These are phyloP conservation scores for Sporodiniella umbellata DNA, from an alignment of 371 early-diverging fungal species.

Conservation along the genomic window DNA sequence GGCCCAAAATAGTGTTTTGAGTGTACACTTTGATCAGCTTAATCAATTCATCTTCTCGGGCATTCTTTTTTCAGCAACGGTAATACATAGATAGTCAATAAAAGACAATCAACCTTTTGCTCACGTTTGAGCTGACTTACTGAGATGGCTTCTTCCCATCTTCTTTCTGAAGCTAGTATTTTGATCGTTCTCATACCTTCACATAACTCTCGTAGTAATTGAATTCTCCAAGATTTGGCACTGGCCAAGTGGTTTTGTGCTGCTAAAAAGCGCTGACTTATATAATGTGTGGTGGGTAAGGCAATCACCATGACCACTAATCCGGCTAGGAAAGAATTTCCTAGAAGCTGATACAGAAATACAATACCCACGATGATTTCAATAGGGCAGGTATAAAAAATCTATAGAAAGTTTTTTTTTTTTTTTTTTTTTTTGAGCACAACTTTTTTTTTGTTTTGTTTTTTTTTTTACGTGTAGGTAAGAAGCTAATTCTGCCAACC, in stretches of 20 bases:
- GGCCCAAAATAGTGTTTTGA: slow-evolving; percentile 52
- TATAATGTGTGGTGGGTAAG: slow-evolving; percentile 61
- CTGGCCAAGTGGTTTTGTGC: slow-evolving; percentile 54
- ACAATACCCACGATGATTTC: slow-evolving; percentile 59
- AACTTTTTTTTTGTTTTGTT: background rate
- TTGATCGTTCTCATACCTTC: slow-evolving; percentile 73
- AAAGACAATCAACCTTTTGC: no score
- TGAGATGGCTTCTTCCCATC: slow-evolving; percentile 58
- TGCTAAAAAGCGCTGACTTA: slow-evolving; percentile 38
- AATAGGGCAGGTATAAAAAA: slow-evolving; percentile 62
- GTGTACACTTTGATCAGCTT: slow-evolving; percentile 54
- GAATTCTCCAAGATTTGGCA: slow-evolving; percentile 59
- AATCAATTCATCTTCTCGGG: slow-evolving; percentile 55
- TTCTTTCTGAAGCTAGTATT: slow-evolving; percentile 73
- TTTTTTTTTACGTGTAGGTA: slow-evolving; percentile 45
- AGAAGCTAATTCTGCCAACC: slow-evolving; percentile 60
- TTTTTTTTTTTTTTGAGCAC: no score
- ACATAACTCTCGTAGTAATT: slow-evolving; percentile 61
- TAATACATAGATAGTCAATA: background rate
- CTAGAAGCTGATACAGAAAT: slow-evolving; percentile 64
- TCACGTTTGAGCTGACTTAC: no score
- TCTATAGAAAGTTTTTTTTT: slow-evolving; percentile 48
- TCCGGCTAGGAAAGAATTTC: slow-evolving; percentile 66
- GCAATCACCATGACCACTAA: slow-evolving; percentile 58
- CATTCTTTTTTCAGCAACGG: no score